phyloP scores from a whole-genome alignment of 1,284 basidiomycete species.

The Moniliophthora roreri region DNA sequence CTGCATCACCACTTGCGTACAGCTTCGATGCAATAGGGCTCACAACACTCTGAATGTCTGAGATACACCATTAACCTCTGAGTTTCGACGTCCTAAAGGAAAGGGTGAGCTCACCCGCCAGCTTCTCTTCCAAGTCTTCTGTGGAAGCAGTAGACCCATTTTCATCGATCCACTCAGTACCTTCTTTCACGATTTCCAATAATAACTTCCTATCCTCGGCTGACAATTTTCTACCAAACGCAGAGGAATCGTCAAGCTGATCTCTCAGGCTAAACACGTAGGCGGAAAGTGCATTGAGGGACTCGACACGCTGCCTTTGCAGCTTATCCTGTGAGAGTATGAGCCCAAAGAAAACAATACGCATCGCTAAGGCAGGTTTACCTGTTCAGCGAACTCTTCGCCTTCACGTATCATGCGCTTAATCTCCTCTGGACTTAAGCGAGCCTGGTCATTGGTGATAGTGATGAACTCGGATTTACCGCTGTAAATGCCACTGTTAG shows the following conservation, averaged over 20 bases:
- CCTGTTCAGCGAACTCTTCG: slow-evolving; percentile 17
- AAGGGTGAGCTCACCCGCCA: slow-evolving; percentile 20
- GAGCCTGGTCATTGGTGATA: slow-evolving; percentile 27
- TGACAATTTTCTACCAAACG: slow-evolving; percentile 62
- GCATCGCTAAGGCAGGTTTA: background rate
- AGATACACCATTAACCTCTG: background rate
- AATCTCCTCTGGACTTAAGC: slow-evolving; percentile 15
- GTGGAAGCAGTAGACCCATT: slow-evolving; percentile 25
- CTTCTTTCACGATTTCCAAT: slow-evolving; percentile 62
- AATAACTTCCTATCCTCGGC: slow-evolving; percentile 54
- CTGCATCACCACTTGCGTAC: slow-evolving; percentile 9
- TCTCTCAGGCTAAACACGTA: slow-evolving; percentile 80
- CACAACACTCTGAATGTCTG: slow-evolving; percentile 25
- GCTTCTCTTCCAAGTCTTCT: slow-evolving; percentile 30
- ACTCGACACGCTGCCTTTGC: slow-evolving; percentile 50
- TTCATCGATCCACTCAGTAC: slow-evolving; percentile 28
- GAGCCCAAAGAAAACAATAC: background rate
- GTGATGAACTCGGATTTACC: slow-evolving; percentile 81
- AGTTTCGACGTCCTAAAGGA: background rate
- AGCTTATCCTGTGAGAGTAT: slow-evolving; percentile 11
- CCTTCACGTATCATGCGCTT: slow-evolving; percentile 14
- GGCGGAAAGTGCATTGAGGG: slow-evolving; percentile 71
- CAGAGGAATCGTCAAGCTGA: slow-evolving; percentile 59
- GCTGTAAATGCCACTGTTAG: slow-evolving; percentile 18
- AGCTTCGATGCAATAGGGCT: slow-evolving; percentile 26